These are phyloP conservation scores for Trapa bicornis DNA, from an alignment of 345 rosid genomes.

Conservation along the genomic window DNA sequence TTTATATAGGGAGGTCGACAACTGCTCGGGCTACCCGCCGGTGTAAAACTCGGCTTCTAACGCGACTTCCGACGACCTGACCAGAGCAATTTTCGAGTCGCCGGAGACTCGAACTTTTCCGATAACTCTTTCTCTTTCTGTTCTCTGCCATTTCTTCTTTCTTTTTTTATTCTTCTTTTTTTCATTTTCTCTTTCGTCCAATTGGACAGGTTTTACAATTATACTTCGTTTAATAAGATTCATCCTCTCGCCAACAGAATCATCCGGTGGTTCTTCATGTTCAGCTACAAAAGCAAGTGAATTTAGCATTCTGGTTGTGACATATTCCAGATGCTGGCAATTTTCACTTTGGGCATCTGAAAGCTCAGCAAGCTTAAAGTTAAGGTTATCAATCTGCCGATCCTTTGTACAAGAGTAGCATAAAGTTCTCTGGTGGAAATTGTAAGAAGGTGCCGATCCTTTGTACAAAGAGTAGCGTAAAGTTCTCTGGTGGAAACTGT, in stretches of 20 bases:
- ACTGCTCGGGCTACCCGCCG: too few species aligned
- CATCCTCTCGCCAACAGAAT: slow-evolving; percentile 36
- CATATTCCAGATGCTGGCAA: slow-evolving; percentile 32
- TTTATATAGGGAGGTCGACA: too few species aligned
- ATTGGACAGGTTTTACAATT: not conserved
- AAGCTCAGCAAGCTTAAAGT: slow-evolving; percentile 35
- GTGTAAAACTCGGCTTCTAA: too few species aligned
- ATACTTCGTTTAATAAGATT: slow-evolving; percentile 46
- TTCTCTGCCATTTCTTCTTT: too few species aligned
- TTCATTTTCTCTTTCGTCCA: too few species aligned
- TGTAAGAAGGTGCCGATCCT: not conserved
- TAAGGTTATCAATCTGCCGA: slow-evolving; percentile 48
- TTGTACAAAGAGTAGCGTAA: slow-evolving; percentile 16
- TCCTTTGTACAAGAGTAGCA: slow-evolving; percentile 27
- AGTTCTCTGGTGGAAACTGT: not conserved
- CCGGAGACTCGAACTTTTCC: too few species aligned
- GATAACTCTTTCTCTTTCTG: too few species aligned
- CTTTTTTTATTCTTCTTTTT: too few species aligned
- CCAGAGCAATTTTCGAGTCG: too few species aligned
- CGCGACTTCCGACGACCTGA: too few species aligned
- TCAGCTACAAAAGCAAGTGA: slow-evolving; percentile 43
- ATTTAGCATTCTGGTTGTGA: slow-evolving; percentile 48
- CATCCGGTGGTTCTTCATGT: slow-evolving; percentile 45
- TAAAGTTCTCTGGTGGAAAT: slow-evolving; percentile 28
- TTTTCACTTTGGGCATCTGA: slow-evolving; percentile 19